A percentile compares a stretch with the other conserved stretches of the same genome.
Evolutionary conservation across 2,329 filamentous ascomycete species (phyloP).

Genomic region (Venturia effusa): DNA sequence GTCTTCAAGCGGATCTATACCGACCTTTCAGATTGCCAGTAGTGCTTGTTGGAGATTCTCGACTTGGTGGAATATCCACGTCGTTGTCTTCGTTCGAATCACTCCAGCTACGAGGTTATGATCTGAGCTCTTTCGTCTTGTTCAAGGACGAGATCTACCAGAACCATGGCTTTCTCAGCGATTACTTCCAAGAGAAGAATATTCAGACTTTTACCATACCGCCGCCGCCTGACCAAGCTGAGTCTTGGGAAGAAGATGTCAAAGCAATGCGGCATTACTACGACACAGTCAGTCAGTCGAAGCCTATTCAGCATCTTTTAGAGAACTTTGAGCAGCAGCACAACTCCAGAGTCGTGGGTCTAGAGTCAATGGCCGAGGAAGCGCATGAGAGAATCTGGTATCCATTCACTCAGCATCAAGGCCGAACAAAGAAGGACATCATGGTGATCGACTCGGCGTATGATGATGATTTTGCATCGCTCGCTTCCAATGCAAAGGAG

Average conservation of each 20-base stretch:
- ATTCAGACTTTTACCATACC: conserved; percentile 48
- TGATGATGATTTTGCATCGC: conserved; percentile 66
- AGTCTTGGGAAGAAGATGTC: conserved; percentile 36
- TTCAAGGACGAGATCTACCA: conserved; percentile 56
- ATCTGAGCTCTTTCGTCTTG: conserved; percentile 58
- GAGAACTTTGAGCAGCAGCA: conserved; percentile 42
- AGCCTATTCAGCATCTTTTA: conserved; percentile 26
- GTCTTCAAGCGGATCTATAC: conserved; percentile 68
- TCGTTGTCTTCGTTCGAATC: conserved; percentile 76
- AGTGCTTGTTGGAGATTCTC: conserved; percentile 63
- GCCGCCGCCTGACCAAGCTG: conserved; percentile 39
- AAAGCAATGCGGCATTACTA: conserved; percentile 57
- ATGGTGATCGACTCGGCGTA: conserved; percentile 70
- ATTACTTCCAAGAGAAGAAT: conserved; percentile 53
- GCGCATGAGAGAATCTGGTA: conserved; percentile 68
- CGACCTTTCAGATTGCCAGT: conserved; percentile 61
- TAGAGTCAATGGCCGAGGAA: conserved; percentile 50
- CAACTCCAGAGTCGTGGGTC: conserved; percentile 40
- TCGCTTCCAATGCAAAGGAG: conserved; percentile 13
- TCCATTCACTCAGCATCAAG: conserved; percentile 72
- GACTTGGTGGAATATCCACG: conserved; percentile 68
- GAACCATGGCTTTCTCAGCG: conserved; percentile 55
- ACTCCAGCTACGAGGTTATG: conserved; percentile 65
- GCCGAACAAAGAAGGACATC: conserved; percentile 51
- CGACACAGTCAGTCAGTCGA: conserved; percentile 25